Evolutionary conservation across 2,329 filamentous ascomycete genomes (phyloP).

Genomic region (Alternaria sp.): DNA sequence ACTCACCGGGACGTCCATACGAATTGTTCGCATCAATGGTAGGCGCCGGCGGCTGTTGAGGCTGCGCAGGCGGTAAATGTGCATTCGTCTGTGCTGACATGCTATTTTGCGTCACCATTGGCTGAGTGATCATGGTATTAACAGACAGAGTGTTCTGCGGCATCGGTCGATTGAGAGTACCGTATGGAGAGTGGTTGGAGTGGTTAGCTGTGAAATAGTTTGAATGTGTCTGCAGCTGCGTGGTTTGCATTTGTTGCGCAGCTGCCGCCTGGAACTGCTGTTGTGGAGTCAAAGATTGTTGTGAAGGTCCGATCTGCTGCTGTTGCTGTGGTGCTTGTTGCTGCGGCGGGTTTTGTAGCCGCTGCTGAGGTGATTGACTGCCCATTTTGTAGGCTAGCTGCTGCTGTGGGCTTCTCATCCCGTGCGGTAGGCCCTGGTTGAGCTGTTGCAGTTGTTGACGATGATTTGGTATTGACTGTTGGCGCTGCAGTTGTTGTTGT

Average conservation of each 20-base stretch:
- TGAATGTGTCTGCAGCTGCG: constrained; percentile 31
- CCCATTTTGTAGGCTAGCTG: constrained; percentile 30
- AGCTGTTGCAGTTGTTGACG: constrained; percentile 38
- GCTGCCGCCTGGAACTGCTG: constrained; percentile 35
- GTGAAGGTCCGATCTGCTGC: constrained; percentile 12
- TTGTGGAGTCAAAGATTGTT: constrained; percentile 15
- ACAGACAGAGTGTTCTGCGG: constrained; percentile 27
- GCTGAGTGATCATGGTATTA: constrained; percentile 17
- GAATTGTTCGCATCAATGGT: constrained; percentile 29
- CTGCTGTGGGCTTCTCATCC: constrained; percentile 32
- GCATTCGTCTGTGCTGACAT: constrained; percentile 14
- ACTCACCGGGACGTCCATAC: constrained; percentile 34
- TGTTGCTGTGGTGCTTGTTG: constrained; percentile 17
- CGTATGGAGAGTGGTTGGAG: constrained; percentile 34
- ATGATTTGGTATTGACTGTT: constrained; percentile 25
- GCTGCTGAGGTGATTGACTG: constrained; percentile 33
- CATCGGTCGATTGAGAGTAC: constrained; percentile 36
- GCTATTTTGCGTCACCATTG: constrained; percentile 18
- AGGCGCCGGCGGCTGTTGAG: constrained; percentile 30
- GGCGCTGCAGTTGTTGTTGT: constrained; percentile 28
- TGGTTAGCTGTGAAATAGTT: constrained; percentile 36
- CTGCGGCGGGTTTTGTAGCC: constrained; percentile 19
- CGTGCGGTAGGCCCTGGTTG: constrained; percentile 25
- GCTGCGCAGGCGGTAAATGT: constrained; percentile 27
- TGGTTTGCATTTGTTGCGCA: constrained; percentile 32